Evolutionary conservation across 306 rosid species (phyloP).

Genomic region (Casuarina glauca): DNA sequence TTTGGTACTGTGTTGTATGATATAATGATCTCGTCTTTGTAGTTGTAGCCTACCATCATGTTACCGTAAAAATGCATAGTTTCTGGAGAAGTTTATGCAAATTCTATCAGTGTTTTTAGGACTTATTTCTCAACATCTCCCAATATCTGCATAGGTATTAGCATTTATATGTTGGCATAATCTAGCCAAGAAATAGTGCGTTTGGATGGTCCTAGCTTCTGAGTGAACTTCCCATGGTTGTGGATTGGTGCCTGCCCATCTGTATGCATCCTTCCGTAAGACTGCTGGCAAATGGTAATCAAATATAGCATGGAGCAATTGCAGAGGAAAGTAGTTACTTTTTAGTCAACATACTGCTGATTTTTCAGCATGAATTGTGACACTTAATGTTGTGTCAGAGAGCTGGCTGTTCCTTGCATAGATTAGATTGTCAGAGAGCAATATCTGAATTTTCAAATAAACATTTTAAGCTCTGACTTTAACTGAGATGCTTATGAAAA

Average conservation of each 20-base stretch:
- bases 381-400: constrained; percentile 4
- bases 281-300: not conserved
- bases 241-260: not conserved
- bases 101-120: not conserved
- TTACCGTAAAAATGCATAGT: constrained; percentile 6
- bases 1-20: not conserved
- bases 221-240: not conserved
- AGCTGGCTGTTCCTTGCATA: constrained; percentile 14
- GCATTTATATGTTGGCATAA: constrained; percentile 7
- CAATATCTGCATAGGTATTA: constrained; percentile 13
- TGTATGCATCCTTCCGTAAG: not conserved
- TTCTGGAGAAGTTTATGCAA: not conserved
- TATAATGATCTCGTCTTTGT: not conserved
- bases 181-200: not conserved
- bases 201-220: constrained; percentile 14
- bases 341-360: constrained; percentile 2
- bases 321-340: constrained; percentile 28
- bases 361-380: constrained; percentile 6
- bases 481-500: constrained; percentile 30
- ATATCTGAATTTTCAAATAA: constrained; percentile 21
- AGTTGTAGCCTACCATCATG: not conserved
- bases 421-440: constrained; percentile 7
- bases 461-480: constrained; percentile 19
- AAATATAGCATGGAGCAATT: not conserved
- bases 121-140: not conserved